These are phyloP conservation scores for Fibroporia radiculosa DNA, from an alignment of 768 basidiomycete genomes.

Conservation along the genomic window DNA sequence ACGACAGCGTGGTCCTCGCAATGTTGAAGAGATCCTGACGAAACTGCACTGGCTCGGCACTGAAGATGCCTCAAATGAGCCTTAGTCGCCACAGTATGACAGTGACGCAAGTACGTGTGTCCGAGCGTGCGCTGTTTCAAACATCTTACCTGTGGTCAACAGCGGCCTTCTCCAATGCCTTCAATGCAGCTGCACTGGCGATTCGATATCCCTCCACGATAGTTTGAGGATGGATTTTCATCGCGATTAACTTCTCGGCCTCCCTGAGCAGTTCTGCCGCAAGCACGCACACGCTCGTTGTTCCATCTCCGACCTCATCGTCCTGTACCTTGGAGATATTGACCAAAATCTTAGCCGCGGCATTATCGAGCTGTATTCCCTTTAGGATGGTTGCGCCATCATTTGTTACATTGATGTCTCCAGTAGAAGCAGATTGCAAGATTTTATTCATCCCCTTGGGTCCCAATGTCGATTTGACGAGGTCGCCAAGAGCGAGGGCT, in stretches of 20 bases:
- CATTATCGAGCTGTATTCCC: slow-evolving; percentile 95
- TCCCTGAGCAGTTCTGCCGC: slow-evolving; percentile 89
- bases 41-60: slow-evolving; percentile 68
- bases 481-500: slow-evolving; percentile 92
- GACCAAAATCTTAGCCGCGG: slow-evolving; percentile 97
- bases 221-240: slow-evolving; percentile 96
- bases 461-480: slow-evolving; percentile 97
- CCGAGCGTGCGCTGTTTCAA: no score
- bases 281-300: slow-evolving; percentile 85
- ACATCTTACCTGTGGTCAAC: slow-evolving; percentile 79
- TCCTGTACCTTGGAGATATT: slow-evolving; percentile 99
- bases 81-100: slow-evolving; percentile 1
- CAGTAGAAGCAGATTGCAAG: slow-evolving; percentile 81
- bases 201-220: slow-evolving; percentile 96
- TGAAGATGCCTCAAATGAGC: slow-evolving; percentile 21
- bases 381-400: slow-evolving; percentile 99
- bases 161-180: slow-evolving; percentile 76
- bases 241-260: slow-evolving; percentile 87
- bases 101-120: no score
- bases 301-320: slow-evolving; percentile 97
- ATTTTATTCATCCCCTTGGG: slow-evolving; percentile 99
- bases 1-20: slow-evolving; percentile 89
- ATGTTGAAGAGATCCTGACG: slow-evolving; percentile 93
- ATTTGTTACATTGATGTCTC: slow-evolving; percentile 95
- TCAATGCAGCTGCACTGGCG: slow-evolving; percentile 77